Base-by-base conservation (phyloP, 2,329 filamentous ascomycete species). In the Parasarocladium wereldwijsianum region DNA sequence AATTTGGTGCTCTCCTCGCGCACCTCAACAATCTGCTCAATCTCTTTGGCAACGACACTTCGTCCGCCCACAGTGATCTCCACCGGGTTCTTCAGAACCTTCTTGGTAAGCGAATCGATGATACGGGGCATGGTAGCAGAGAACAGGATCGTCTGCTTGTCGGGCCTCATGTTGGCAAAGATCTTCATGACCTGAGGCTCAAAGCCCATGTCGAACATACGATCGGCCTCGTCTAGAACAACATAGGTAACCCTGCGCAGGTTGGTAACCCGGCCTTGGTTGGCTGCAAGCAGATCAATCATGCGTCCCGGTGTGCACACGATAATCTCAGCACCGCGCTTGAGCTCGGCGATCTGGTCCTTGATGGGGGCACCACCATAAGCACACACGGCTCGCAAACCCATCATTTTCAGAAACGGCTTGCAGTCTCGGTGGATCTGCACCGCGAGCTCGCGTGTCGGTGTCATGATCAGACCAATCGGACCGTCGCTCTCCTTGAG, bases 151-250 rank as follows among this genome's bases (percentile, higher is more conserved):
- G 85, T 93, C 50, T 98, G 90, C 29, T 82, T 76, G 49, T 94
- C 82, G 1, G 90, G 86, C 27, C 90, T 77, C 50, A 93, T 80
- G 45, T 90, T 93, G 40, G 75, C 74, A 48, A 96, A 76, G 34
- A 98, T 90, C 54, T 93, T 94, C 73, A 90, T 90, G 32, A 98
- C 86, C 52, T 98, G 90, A 3, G 90, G 87, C 55, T 93, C 87
- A 47, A 98, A 98, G 10, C 90, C 90, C 90, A 98, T 96, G 51
- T 98, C 90, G 49, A 96, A 94, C 90, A 98, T 96, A 37, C 90
- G 79, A 54, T 98, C 90, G 27, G 90, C 90, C 57, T 98, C 90
- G 49, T 98, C 90, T 22, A 98, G 70, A 8, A 98, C 90, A 15
- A 94, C 75, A 50, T 96, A 98, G 0, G 84, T 90, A 9, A 93